Base-by-base conservation (phyloP, 176 grass and related monocot genomes). In the Melocanna baccifera region DNA sequence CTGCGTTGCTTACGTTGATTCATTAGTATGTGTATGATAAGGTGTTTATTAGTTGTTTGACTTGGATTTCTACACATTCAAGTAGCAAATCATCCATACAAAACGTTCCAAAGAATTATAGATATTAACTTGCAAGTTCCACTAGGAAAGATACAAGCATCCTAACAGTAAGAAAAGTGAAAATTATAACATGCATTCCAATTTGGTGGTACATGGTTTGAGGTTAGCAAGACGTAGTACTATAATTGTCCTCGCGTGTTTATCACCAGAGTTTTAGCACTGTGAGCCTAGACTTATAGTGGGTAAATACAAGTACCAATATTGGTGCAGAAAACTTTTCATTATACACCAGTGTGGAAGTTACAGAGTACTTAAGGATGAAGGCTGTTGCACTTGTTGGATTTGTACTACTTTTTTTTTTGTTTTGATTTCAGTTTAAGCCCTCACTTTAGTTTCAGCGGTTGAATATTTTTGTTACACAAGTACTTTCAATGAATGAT, bases 1-100 rank as follows among this genome's bases (percentile, higher is more conserved):
- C 12, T 18, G 40, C n/a, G 7, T 81, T 70, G 69, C 70, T 50
- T 80, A 62, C 22, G 61, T 71, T 85, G 48, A 59, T 80, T 25
- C 32, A 22, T 84, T 70, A 58, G 30, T 30, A 5, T 57, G 20
- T 62, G 51, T 74, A 58, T 84, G 56, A 12, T 19, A 52, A 29
- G 34, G 56, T 83, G 32, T 62, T 83, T 83, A 32, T 88, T 23
- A 26, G 1, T 36, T 55, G 29, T 36, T 53, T 75, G 67, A 34
- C 19, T 77, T 78, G 41, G 9, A 23, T 47, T 59, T 69, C 41
- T 70, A 69, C 23, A 57, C 12, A 57, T 67, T 22, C 5, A 13
- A 3, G 25, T 1, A 53, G 64, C 47, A 81, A 37, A 39, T 40
- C 63, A 37, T 81, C 28, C 34, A 56, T 69, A 77, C 32, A 45